phyloP scores from a whole-genome alignment of 257 asterid species.

The Forsythia suspensa region DNA sequence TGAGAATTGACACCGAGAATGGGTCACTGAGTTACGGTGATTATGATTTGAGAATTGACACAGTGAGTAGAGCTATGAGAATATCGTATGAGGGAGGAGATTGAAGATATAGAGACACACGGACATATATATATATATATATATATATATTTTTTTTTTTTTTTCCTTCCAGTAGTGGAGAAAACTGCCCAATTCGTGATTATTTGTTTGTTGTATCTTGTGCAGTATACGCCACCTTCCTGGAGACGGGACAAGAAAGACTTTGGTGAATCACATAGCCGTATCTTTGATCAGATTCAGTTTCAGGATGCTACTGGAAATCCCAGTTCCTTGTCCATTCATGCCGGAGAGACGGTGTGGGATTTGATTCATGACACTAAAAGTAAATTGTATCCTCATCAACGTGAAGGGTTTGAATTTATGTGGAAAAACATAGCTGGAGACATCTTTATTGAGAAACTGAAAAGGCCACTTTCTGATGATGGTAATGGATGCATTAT shows the following conservation, averaged over 20 bases:
- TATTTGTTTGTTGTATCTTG: not conserved
- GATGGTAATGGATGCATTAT: slow-evolving; percentile 17
- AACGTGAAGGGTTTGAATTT: slow-evolving; percentile 33
- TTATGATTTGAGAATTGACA: too few relatives aligned
- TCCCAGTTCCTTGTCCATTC: not conserved
- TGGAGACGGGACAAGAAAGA: not conserved
- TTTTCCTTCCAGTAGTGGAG: too few relatives aligned
- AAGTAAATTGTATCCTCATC: slow-evolving; percentile 37
- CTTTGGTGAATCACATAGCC: not conserved
- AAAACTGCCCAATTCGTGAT: too few relatives aligned
- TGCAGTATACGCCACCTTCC: slow-evolving; percentile 16
- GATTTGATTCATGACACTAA: slow-evolving; percentile 22
- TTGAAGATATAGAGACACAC: too few relatives aligned
- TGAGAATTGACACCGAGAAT: too few relatives aligned
- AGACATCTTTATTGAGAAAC: slow-evolving; percentile 29
- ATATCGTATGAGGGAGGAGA: too few relatives aligned
- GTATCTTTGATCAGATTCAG: not conserved
- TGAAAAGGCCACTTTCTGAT: not conserved
- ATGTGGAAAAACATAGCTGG: slow-evolving; percentile 17
- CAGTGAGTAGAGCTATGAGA: too few relatives aligned
- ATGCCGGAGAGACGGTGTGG: slow-evolving; percentile 26
- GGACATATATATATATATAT: too few relatives aligned
- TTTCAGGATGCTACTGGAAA: not conserved
- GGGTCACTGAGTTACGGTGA: too few relatives aligned
- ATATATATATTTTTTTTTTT: too few relatives aligned